These are phyloP conservation scores for Oryza rufipogon DNA, from an alignment of 176 grass and related monocot species.

Conservation along the genomic window DNA sequence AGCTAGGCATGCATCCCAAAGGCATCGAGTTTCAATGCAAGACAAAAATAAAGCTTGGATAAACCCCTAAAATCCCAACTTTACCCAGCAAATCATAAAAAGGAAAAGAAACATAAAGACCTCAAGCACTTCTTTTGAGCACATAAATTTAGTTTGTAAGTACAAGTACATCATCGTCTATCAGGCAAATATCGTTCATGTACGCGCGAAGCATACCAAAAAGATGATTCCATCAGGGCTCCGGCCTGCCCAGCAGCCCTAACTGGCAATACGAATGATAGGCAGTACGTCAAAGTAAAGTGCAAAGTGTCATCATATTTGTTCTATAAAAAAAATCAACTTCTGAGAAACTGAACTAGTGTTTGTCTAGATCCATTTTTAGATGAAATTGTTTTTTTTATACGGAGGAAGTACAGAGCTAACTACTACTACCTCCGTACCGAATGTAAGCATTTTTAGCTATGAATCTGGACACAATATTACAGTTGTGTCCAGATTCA, in stretches of 20 bases:
- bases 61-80: neutral
- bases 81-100: neutral
- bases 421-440: no score
- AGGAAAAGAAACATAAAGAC: slow-evolving; percentile 14
- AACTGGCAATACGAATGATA: neutral
- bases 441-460: no score
- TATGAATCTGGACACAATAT: no score
- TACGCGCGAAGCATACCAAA: no score
- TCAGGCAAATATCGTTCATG: neutral
- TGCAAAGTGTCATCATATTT: neutral
- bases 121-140: slow-evolving; percentile 9
- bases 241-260: no score
- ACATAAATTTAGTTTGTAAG: neutral
- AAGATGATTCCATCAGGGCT: neutral
- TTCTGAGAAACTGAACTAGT: no score
- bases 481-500: no score
- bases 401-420: neutral
- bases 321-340: no score
- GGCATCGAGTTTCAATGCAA: neutral
- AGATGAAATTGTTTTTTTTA: no score
- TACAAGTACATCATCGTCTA: slow-evolving; percentile 2
- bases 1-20: neutral
- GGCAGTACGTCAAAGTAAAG: neutral
- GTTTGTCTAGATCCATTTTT: no score
- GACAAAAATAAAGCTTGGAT: neutral